Base-by-base conservation (phyloP, 1,139 yeast genomes). In the Taphrina communis region DNA sequence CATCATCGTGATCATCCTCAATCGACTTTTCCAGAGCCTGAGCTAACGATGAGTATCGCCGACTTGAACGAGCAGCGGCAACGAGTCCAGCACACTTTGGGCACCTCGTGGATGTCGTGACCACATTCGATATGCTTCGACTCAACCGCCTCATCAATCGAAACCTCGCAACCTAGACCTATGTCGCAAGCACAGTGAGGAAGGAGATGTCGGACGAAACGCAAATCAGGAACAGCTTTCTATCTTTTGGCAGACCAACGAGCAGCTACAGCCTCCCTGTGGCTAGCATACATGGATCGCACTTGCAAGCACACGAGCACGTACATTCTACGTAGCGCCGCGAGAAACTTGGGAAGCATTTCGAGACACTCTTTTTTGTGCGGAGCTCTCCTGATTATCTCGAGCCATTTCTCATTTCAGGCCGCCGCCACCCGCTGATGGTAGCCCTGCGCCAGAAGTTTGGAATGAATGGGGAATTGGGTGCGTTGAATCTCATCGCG, bases 331-430 rank as follows among this genome's bases (percentile, higher is more conserved):
- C 17, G n/a, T 17, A 46, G 17, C 17, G 17, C 17, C 17, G 17
- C 17, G 17, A 17, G 17, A 17, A 17, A 3, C n/a, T 14, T 50
- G 8, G 36, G 36, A 50, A 50, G n/a, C 48, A 21, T 50, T 25
- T 50, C 31, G 53, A 50, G 53, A 50, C 7, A 50, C 7, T 50
- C 53, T 50, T 50, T 25, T 50, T 25, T 50, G 38, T 21, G 36
- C 31, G 53, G 53, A 50, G 53, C 53, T 50, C 53, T 25, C 31
- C 7, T 21, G 36, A 19, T 50, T 50, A 50, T 50, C 53, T 50
- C n/a, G 2, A 50, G 53, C 53, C 53, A 50, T 17, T 50, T 50
- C 53, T 50, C 35, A 50, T 50, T 9, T 50, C 14, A 8, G 8
- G 36, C 53, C 53, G 53, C 36, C 12, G 48, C 48, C 48, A 44